Evolutionary conservation across 2,329 filamentous ascomycete species (phyloP).

Genomic region (Ceratocystis destructans): DNA sequence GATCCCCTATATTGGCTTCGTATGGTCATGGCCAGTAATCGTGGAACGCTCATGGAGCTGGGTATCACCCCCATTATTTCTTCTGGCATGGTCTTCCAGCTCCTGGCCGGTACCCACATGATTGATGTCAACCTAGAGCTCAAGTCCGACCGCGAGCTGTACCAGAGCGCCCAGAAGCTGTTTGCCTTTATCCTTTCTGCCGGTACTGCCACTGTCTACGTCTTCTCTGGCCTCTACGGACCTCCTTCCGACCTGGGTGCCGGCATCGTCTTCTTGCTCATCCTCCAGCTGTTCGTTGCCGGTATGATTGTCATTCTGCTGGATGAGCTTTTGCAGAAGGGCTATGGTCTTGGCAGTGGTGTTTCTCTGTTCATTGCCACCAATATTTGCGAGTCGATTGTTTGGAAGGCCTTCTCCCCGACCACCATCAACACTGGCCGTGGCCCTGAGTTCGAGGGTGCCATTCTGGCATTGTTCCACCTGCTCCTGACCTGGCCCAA

Average conservation of each 20-base stretch:
- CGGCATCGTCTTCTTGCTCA: conserved; percentile 94
- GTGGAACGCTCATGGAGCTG: conserved; percentile 89
- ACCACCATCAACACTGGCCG: conserved; percentile 98
- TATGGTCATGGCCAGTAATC: conserved; percentile 99
- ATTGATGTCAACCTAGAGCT: conserved; percentile 99
- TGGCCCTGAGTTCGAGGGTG: conserved; percentile 97
- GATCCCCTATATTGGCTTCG: conserved; percentile 99
- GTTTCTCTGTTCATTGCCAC: conserved; percentile 99
- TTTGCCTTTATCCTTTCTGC: conserved; percentile 96
- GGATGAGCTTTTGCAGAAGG: conserved; percentile 98
- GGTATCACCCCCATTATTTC: conserved; percentile 98
- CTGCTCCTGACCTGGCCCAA: conserved; percentile 96
- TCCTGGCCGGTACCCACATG: conserved; percentile 96
- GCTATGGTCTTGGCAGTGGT: conserved; percentile 93
- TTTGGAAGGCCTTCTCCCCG: conserved; percentile 99
- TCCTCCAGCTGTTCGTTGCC: conserved; percentile 93
- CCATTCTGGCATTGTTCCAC: conserved; percentile 95
- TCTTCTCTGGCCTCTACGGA: conserved; percentile 95
- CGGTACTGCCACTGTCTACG: conserved; percentile 94
- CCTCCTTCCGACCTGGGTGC: conserved; percentile 92
- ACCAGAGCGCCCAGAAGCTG: conserved; percentile 98
- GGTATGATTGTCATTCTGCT: conserved; percentile 98
- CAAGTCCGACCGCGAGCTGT: conserved; percentile 98
- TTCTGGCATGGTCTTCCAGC: conserved; percentile 99
- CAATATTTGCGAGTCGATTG: conserved; percentile 99